These are phyloP conservation scores for Claviceps citrina DNA, from an alignment of 2,329 filamentous ascomycete genomes.

Conservation along the genomic window DNA sequence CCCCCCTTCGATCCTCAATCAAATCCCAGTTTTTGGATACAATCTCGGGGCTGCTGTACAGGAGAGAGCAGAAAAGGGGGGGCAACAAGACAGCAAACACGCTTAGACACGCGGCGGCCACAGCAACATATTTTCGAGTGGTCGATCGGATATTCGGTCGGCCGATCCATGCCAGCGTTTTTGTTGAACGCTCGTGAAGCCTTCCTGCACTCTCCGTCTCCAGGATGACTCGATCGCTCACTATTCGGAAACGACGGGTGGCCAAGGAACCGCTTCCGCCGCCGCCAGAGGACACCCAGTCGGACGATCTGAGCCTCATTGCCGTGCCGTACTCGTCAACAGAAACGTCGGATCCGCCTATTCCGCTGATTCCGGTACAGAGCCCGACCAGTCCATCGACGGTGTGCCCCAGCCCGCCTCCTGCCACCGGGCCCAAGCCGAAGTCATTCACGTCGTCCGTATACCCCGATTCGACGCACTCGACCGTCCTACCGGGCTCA, in stretches of 20 bases:
- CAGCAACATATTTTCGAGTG: too few relatives aligned
- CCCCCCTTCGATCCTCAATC: too few relatives aligned
- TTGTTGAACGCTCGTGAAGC: too few relatives aligned
- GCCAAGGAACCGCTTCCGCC: not conserved
- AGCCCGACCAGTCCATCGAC: not conserved
- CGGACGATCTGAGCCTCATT: not conserved
- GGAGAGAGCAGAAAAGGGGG: too few relatives aligned
- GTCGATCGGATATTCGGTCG: too few relatives aligned
- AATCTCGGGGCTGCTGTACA: too few relatives aligned
- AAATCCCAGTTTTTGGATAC: too few relatives aligned
- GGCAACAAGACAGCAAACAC: too few relatives aligned
- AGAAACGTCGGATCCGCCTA: not conserved
- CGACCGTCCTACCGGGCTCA: not conserved
- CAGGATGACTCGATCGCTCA: slow-evolving; percentile 1
- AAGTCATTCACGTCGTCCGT: slow-evolving; percentile 1
- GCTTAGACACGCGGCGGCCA: too few relatives aligned
- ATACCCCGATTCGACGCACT: slow-evolving; percentile 2
- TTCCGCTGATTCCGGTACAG: not conserved
- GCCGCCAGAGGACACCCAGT: not conserved
- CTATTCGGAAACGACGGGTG: not conserved
- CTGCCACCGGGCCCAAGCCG: not conserved
- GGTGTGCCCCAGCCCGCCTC: not conserved
- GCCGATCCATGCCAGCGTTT: too few relatives aligned
- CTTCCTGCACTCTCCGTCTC: not conserved
- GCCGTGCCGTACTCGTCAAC: slow-evolving; percentile 2